These are phyloP conservation scores for Naganishia antarctica DNA, from an alignment of 768 basidiomycete species.

Conservation along the genomic window DNA sequence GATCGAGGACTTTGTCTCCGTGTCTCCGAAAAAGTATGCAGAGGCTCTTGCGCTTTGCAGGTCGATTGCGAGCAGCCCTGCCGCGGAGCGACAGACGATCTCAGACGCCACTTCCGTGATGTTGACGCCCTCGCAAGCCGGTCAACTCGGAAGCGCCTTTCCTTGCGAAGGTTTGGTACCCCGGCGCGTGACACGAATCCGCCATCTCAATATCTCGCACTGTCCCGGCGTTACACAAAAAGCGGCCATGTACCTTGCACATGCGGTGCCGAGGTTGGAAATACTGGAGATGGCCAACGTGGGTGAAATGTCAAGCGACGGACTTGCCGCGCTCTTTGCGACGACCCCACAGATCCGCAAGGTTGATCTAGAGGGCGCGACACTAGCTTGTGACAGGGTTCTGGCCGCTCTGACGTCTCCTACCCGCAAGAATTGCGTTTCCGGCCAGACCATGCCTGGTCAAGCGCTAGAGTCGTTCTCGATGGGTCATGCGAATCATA, in stretches of 20 bases:
- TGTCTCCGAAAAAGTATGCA: not conserved
- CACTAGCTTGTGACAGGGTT: slow-evolving; percentile 65
- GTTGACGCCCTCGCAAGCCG: slow-evolving; percentile 16
- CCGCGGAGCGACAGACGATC: too few relatives aligned
- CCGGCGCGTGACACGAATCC: slow-evolving; percentile 66
- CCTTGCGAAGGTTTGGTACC: slow-evolving; percentile 18
- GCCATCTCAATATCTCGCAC: slow-evolving; percentile 67
- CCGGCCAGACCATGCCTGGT: not conserved
- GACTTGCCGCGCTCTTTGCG: slow-evolving; percentile 63
- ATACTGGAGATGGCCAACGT: slow-evolving; percentile 74
- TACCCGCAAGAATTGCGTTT: not conserved
- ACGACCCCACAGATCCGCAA: slow-evolving; percentile 67
- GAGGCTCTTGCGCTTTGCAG: not conserved
- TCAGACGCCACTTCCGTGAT: not conserved
- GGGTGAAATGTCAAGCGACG: slow-evolving; percentile 63
- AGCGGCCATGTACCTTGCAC: slow-evolving; percentile 68
- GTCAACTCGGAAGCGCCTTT: not conserved
- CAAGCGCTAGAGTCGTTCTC: slow-evolving; percentile 60
- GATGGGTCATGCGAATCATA: slow-evolving; percentile 61
- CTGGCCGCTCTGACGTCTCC: slow-evolving; percentile 62
- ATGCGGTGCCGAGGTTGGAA: slow-evolving; percentile 69
- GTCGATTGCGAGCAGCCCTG: not conserved
- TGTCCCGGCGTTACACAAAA: slow-evolving; percentile 69
- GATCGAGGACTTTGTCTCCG: slow-evolving; percentile 12
- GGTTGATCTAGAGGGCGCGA: slow-evolving; percentile 77